These are phyloP conservation scores for Gentiana macrophylla DNA, from an alignment of 257 asterid species.

Conservation along the genomic window DNA sequence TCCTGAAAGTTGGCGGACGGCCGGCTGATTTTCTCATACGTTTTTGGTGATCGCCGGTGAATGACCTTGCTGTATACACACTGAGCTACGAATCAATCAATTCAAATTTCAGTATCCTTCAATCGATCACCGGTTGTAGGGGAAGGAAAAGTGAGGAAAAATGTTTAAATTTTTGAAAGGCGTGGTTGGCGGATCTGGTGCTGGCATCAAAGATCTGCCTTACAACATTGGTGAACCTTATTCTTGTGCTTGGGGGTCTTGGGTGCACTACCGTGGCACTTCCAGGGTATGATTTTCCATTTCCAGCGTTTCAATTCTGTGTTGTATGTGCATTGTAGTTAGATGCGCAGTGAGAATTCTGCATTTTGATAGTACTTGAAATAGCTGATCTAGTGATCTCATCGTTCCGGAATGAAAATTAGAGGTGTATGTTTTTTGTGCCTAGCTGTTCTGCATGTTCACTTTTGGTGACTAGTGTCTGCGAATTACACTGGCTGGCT, in stretches of 20 bases:
- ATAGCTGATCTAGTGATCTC: not conserved
- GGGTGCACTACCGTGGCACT: conserved; percentile 92
- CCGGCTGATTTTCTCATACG: no score
- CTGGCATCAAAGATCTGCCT: conserved; percentile 95
- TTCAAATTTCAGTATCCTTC: no score
- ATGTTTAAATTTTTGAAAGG: conserved; percentile 93
- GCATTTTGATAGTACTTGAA: not conserved
- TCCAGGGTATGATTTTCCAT: conserved; percentile 36
- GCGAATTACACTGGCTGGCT: no score
- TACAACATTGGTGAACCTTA: conserved; percentile 94
- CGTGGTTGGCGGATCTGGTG: conserved; percentile 87
- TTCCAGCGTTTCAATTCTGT: conserved; percentile 4
- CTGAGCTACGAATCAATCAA: no score
- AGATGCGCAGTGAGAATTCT: no score
- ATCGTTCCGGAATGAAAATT: not conserved
- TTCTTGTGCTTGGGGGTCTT: conserved; percentile 95
- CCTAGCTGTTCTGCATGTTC: not conserved
- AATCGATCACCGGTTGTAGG: not conserved
- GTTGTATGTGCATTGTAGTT: not conserved
- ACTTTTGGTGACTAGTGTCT: no score
- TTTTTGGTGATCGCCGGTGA: no score
- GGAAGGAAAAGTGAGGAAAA: not conserved
- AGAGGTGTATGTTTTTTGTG: not conserved
- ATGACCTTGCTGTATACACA: no score
- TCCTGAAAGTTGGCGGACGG: no score